These are phyloP conservation scores for Tricholoma bakamatsutake DNA, from an alignment of 768 basidiomycete genomes.

Conservation along the genomic window DNA sequence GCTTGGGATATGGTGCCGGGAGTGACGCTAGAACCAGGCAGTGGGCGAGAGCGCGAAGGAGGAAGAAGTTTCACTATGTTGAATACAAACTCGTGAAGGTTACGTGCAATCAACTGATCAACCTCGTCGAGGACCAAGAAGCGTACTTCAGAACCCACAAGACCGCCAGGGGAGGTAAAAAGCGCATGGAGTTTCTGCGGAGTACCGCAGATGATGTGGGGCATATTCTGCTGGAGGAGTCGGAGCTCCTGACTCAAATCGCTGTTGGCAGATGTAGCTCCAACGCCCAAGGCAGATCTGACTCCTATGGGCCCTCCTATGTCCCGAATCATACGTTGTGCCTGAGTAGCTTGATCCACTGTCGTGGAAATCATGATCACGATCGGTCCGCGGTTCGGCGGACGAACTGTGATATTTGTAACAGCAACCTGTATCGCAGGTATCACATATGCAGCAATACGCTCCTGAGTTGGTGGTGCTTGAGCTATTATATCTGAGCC, in stretches of 20 bases:
- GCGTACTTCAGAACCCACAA: slow-evolving; percentile 78
- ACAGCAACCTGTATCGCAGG: slow-evolving; percentile 83
- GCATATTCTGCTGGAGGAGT: slow-evolving; percentile 83
- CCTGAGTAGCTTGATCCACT: slow-evolving; percentile 97
- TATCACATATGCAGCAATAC: slow-evolving; percentile 96
- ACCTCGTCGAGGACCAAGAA: slow-evolving; percentile 97
- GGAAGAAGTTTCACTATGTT: slow-evolving; percentile 90
- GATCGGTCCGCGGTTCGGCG: slow-evolving; percentile 70
- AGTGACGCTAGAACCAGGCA: slow-evolving; percentile 24
- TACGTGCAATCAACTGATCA: slow-evolving; percentile 95
- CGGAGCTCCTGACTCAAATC: slow-evolving; percentile 75
- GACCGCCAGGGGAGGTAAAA: slow-evolving; percentile 74
- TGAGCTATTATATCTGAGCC: slow-evolving; percentile 98
- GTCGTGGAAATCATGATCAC: slow-evolving; percentile 97
- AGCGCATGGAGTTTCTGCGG: slow-evolving; percentile 94
- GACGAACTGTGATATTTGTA: slow-evolving; percentile 49
- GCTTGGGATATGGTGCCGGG: slow-evolving; percentile 30
- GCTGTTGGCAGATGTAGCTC: slow-evolving; percentile 55
- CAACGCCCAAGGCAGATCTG: slow-evolving; percentile 83
- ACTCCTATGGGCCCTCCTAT: slow-evolving; percentile 92
- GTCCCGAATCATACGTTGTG: slow-evolving; percentile 91
- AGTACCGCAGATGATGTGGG: slow-evolving; percentile 94
- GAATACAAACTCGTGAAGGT: slow-evolving; percentile 92
- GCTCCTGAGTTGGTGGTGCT: slow-evolving; percentile 96
- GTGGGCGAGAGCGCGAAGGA: slow-evolving; percentile 70